Evolutionary conservation across 2,329 filamentous ascomycete genomes (phyloP), one percentile per base, ranked within the genome.

Genomic region (Triangularia verruculosa): DNA sequence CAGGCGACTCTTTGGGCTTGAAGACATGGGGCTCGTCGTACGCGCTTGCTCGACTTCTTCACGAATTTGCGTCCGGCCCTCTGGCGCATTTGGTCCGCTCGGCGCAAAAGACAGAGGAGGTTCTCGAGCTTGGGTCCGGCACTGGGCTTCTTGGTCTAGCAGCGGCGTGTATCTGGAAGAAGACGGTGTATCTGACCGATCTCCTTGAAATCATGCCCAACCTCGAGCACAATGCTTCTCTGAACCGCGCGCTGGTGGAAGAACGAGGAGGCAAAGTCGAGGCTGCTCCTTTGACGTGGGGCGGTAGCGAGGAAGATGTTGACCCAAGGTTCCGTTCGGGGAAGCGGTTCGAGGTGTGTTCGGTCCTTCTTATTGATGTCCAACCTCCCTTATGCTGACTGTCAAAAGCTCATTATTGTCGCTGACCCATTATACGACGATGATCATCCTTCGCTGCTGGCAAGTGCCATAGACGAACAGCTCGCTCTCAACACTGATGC

Each of bases 11-110:
- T 64, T 81, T 98, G 17, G 95, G 95, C 1, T 83, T 96, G 74
- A 98, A 99, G 76, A 99, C 95, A 0, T 98, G 95, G 95, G 92
- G 91, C 0, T 94, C 93, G 0, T 94, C 93, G 0, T 96, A 93
- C 72, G 83, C 96, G 1, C 86, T 98, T 4, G 90, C 94, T 0
- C 89, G 86, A 69, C 86, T 90, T 24, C 83, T 98, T 25, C 79
- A 79, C 20, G 72, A 72, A 12, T 78, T 87, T 43, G 76, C 72
- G 7, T 54, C 25, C 15, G 51, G 22, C 13, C 76, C 78, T 0
- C 71, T 86, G 22, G 78, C 78, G 30, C 77, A 80, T 52, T 69
- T 85, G 7, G 76, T 86, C 15, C 72, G 75, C 39, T 47, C 39
- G 17, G n/a, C 43, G 66, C 75, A 8, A 70, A 57, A 22, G 9